A percentile compares a stretch with the other conserved stretches of the same genome.
Conservation (phyloP, 192 early-diverging fungal species). For the Piromyces sp. region DNA sequence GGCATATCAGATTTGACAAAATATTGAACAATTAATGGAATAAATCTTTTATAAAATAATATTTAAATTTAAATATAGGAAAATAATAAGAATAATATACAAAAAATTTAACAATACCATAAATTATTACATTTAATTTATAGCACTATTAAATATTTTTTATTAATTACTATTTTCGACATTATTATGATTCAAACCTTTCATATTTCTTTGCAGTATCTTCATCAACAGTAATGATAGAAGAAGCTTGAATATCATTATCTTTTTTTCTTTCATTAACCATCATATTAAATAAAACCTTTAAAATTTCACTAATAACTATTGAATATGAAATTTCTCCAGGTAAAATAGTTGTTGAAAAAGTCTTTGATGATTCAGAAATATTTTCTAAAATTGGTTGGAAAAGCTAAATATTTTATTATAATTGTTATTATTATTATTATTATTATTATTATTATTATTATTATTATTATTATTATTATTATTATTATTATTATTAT, state of each 20-base stretch:
- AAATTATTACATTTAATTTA: too few relatives aligned
- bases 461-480: too few relatives aligned
- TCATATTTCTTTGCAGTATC: not conserved
- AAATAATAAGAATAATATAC: too few relatives aligned
- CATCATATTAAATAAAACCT: slow-evolving; percentile 23
- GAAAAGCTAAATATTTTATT: too few relatives aligned
- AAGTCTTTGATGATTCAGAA: slow-evolving; percentile 7
- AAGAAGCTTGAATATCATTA: not conserved
- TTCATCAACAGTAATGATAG: not conserved
- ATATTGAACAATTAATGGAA: slow-evolving; percentile 11
- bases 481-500: too few relatives aligned
- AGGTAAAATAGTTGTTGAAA: slow-evolving; percentile 1
- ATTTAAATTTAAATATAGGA: too few relatives aligned
- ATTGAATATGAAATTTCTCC: slow-evolving; percentile 6
- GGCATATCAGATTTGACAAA: slow-evolving; percentile 6
- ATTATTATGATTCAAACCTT: too few relatives aligned
- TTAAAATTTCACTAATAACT: slow-evolving; percentile 14
- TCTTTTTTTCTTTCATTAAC: slow-evolving; percentile 1
- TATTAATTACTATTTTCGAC: too few relatives aligned
- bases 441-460: too few relatives aligned
- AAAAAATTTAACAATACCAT: too few relatives aligned
- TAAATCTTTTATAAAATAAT: slow-evolving; percentile 8
- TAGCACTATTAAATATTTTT: too few relatives aligned
- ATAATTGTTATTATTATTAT: too few relatives aligned
- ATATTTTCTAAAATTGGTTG: slow-evolving; percentile 22